These are phyloP conservation scores for Phytophthora pisi DNA, from an alignment of 352 stramenopile genomes.

Conservation along the genomic window DNA sequence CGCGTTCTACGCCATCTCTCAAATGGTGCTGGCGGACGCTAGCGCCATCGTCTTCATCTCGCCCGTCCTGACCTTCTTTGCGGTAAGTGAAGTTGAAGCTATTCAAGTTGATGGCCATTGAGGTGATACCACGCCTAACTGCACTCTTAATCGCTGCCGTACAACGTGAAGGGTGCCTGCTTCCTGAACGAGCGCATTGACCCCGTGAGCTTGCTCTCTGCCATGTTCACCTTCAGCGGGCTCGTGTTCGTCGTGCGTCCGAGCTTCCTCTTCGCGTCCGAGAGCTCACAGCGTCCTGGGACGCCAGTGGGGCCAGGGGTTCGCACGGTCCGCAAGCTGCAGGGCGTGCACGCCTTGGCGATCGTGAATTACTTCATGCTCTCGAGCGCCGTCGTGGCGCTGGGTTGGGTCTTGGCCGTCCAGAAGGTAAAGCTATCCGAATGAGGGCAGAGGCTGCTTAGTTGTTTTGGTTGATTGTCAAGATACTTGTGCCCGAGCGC, in stretches of 20 bases:
- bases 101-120: neutral
- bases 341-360: constrained; percentile 38
- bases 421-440: neutral
- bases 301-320: constrained; percentile 37
- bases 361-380: constrained; percentile 57
- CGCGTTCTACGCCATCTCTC: constrained; percentile 64
- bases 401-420: constrained; percentile 25
- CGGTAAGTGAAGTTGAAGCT: constrained; percentile 5
- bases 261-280: constrained; percentile 41
- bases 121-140: too few species aligned
- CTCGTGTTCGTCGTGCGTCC: constrained; percentile 51
- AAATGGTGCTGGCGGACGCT: constrained; percentile 69
- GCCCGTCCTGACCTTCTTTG: constrained; percentile 23
- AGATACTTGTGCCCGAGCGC: neutral
- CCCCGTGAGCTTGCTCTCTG: constrained; percentile 26
- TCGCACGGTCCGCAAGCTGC: constrained; percentile 46
- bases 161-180: constrained; percentile 28
- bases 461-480: neutral
- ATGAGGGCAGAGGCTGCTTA: too few species aligned
- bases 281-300: constrained; percentile 16
- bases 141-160: constrained; percentile 4
- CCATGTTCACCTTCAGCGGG: constrained; percentile 31
- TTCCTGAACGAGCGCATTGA: constrained; percentile 42
- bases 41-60: constrained; percentile 65
- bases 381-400: constrained; percentile 32